Percentiles rank a stretch among this genome's conserved stretches.
Conservation (phyloP, 495 filamentous ascomycete genomes). For the Neurospora tetrasperma region DNA sequence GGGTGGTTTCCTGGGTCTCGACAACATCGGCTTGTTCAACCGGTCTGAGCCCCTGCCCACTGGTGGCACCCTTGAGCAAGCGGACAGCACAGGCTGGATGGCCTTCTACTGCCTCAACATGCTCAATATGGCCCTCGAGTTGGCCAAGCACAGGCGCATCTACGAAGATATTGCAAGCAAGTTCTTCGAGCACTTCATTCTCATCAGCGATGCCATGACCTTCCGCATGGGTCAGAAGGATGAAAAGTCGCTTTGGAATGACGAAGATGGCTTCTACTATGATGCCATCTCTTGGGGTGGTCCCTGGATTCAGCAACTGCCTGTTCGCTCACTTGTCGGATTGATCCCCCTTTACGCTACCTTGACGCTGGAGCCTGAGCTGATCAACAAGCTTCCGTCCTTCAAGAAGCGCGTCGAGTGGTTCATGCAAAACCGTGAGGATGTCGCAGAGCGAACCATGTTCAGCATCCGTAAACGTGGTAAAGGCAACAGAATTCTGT, state of each 20-base stretch:
- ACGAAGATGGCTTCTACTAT: conserved; percentile 94
- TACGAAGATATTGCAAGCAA: conserved; percentile 98
- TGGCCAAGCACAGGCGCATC: conserved; percentile 89
- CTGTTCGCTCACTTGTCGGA: conserved; percentile 82
- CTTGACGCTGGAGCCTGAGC: conserved; percentile 80
- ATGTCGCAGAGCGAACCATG: conserved; percentile 85
- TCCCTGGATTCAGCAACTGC: conserved; percentile 84
- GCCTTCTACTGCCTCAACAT: conserved; percentile 91
- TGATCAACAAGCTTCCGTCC: conserved; percentile 83
- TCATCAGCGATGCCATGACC: conserved; percentile 97
- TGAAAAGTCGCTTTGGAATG: conserved; percentile 85
- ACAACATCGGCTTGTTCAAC: conserved; percentile 97
- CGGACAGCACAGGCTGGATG: conserved; percentile 98
- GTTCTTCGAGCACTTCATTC: conserved; percentile 97
- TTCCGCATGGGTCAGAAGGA: conserved; percentile 65
- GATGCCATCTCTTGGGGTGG: conserved; percentile 94
- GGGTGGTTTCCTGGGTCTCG: conserved; percentile 89
- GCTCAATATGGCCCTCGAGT: conserved; percentile 90
- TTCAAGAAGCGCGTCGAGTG: conserved; percentile 89
- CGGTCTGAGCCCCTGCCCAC: conserved; percentile 94
- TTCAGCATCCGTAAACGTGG: conserved; percentile 80
- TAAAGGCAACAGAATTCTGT: conserved; percentile 74
- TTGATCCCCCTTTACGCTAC: conserved; percentile 90
- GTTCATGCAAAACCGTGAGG: conserved; percentile 79
- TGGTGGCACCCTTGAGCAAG: conserved; percentile 86